Evolutionary conservation across 225 moss, liverwort and hornwort genomes (phyloP).

Genomic region (Sphagnum tenellum): DNA sequence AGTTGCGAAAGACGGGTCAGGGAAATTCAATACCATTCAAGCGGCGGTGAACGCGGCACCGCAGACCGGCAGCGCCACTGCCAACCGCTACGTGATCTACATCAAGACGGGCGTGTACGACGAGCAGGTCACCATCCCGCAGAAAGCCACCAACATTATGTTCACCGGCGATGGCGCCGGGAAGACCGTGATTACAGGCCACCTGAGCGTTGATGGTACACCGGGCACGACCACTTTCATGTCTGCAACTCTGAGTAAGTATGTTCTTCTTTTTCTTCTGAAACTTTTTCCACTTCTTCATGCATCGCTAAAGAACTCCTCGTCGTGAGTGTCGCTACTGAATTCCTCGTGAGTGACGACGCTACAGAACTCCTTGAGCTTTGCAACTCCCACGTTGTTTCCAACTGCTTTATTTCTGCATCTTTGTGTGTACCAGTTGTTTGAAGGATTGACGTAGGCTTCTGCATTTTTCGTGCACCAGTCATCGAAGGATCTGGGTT

Average conservation of each 20-base stretch:
- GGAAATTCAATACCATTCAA: slow-evolving; percentile 43
- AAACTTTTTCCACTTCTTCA: not conserved
- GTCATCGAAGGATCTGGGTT: slow-evolving; percentile 39
- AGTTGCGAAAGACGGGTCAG: slow-evolving; percentile 53
- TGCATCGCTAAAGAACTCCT: not conserved
- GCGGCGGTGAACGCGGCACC: slow-evolving; percentile 51
- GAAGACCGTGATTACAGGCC: slow-evolving; percentile 51
- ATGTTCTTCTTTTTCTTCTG: not conserved
- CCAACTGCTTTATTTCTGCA: not conserved
- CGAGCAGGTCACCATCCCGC: slow-evolving; percentile 50
- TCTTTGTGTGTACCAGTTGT: not conserved
- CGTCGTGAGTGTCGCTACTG: not conserved
- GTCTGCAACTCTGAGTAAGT: slow-evolving; percentile 63
- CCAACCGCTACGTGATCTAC: slow-evolving; percentile 29
- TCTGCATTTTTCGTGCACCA: slow-evolving; percentile 4
- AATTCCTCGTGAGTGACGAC: too few species aligned
- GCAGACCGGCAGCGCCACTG: slow-evolving; percentile 7
- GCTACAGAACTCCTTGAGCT: not conserved
- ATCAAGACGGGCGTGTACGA: slow-evolving; percentile 57
- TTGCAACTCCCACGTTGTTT: not conserved
- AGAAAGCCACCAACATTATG: slow-evolving; percentile 26
- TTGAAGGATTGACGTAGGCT: not conserved
- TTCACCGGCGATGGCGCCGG: slow-evolving; percentile 57
- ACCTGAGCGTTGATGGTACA: slow-evolving; percentile 28
- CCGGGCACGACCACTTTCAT: slow-evolving; percentile 52